Percentiles rank a stretch among this genome's conserved stretches.
Conservation (phyloP, 2,329 filamentous ascomycete genomes). For the Phyllachora maydis region DNA sequence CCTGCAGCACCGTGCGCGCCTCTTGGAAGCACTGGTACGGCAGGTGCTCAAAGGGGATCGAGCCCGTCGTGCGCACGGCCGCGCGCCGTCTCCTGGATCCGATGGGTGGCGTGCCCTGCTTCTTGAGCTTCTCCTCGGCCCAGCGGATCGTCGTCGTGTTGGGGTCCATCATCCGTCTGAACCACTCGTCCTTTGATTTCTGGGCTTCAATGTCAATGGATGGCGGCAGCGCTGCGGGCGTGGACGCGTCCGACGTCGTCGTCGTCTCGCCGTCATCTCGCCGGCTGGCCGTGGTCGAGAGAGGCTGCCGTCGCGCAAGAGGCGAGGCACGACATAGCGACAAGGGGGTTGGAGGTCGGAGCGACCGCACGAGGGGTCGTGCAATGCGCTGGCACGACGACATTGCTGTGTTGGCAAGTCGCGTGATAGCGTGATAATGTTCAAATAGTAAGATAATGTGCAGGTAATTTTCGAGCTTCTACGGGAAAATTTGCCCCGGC, state of each 20-base stretch:
- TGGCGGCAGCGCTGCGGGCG: constrained; percentile 4
- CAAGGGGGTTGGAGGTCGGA: no score
- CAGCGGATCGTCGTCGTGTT: constrained; percentile 41
- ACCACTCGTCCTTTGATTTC: constrained; percentile 10
- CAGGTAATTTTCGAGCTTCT: no score
- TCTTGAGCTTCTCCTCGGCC: constrained; percentile 48
- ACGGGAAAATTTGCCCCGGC: no score
- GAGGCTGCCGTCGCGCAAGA: constrained; percentile 20
- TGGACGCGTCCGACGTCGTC: constrained; percentile 5
- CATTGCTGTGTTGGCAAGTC: constrained; percentile 22
- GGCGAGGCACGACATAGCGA: no score
- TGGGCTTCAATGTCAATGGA: no score
- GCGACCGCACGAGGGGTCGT: constrained; percentile 32
- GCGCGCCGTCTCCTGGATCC: constrained; percentile 71
- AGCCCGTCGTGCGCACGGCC: constrained; percentile 40
- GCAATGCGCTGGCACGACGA: constrained; percentile 37
- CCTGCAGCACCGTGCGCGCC: constrained; percentile 61
- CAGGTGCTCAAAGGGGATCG: constrained; percentile 76
- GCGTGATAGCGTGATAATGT: no score
- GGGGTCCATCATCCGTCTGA: constrained; percentile 35
- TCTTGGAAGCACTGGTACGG: constrained; percentile 98
- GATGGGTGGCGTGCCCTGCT: constrained; percentile 48
- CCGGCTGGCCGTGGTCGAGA: constrained; percentile 13
- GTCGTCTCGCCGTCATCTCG: constrained; percentile 15
- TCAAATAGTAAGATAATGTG: no score